Percentiles rank a stretch among this genome's conserved stretches.
Conservation (phyloP, 257 asterid species). For the Solanum pinnatisectum region DNA sequence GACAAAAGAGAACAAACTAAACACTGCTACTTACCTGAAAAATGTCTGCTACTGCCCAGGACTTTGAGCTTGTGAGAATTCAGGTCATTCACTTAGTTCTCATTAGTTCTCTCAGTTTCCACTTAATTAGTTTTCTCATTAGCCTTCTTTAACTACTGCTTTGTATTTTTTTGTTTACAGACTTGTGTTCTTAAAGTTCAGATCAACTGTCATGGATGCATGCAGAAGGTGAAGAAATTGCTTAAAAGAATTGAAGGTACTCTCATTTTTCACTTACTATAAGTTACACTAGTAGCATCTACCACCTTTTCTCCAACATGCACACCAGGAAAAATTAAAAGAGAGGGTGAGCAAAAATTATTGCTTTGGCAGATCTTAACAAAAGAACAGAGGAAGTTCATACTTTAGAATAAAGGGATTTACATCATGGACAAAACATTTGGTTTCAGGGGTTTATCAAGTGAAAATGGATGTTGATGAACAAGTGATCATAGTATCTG, state of each 20-base stretch:
- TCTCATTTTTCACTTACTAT: neutral
- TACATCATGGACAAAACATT: neutral
- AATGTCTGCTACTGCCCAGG: slow-evolving; percentile 18
- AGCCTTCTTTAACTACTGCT: neutral
- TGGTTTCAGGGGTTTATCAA: slow-evolving; percentile 37
- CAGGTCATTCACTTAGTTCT: slow-evolving; percentile 6
- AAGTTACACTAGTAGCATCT: neutral
- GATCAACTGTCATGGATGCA: slow-evolving; percentile 68
- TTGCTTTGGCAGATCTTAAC: neutral
- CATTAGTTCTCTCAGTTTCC: neutral
- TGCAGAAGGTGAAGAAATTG: slow-evolving; percentile 47
- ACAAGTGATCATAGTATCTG: slow-evolving; percentile 17
- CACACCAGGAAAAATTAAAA: neutral
- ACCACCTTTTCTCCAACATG: neutral
- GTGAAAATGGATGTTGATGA: slow-evolving; percentile 40
- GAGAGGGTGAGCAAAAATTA: neutral
- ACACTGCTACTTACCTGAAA: neutral
- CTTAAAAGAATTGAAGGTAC: slow-evolving; percentile 49
- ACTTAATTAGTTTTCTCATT: neutral
- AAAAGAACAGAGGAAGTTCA: neutral
- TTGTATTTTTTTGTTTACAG: slow-evolving; percentile 20
- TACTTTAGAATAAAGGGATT: neutral
- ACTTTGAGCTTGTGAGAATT: slow-evolving; percentile 24
- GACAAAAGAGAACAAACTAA: neutral
- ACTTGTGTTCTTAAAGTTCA: slow-evolving; percentile 51